Evolutionary conservation across 306 rosid species (phyloP).

Genomic region (Fragaria ananassa): DNA sequence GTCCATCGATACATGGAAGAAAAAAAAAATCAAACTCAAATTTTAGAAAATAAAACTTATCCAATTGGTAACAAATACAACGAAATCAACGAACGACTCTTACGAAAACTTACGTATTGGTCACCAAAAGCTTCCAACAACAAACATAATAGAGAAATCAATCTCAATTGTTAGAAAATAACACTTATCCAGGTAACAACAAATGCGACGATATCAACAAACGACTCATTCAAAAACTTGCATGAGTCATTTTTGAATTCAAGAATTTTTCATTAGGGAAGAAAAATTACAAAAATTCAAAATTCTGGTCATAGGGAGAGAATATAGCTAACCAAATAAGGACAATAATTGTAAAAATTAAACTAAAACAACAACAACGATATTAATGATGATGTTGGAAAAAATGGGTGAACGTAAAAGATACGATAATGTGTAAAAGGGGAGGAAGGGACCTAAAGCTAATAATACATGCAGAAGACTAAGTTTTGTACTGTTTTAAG

Average conservation of each 20-base stretch:
- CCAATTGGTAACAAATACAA: neutral
- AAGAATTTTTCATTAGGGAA: neutral
- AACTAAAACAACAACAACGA: neutral
- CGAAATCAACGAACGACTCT: neutral
- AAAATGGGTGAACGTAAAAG: slow-evolving; percentile 11
- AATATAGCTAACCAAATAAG: neutral
- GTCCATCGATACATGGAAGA: too few relatives aligned
- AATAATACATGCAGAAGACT: neutral
- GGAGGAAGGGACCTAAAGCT: neutral
- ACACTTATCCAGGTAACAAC: too few relatives aligned
- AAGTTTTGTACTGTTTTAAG: neutral
- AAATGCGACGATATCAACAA: too few relatives aligned
- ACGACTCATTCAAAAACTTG: too few relatives aligned
- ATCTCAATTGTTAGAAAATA: too few relatives aligned
- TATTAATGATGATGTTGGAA: slow-evolving; percentile 14
- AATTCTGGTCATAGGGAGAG: neutral
- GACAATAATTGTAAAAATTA: neutral
- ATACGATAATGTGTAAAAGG: neutral
- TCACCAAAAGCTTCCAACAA: too few relatives aligned
- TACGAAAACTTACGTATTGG: neutral
- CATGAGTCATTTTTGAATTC: too few relatives aligned
- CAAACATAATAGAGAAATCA: too few relatives aligned
- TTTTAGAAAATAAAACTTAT: neutral
- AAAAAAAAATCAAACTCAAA: neutral
- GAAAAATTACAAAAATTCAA: neutral